These are phyloP conservation scores for Musa beccarii DNA, from an alignment of 176 grass and related monocot species.

Conservation along the genomic window DNA sequence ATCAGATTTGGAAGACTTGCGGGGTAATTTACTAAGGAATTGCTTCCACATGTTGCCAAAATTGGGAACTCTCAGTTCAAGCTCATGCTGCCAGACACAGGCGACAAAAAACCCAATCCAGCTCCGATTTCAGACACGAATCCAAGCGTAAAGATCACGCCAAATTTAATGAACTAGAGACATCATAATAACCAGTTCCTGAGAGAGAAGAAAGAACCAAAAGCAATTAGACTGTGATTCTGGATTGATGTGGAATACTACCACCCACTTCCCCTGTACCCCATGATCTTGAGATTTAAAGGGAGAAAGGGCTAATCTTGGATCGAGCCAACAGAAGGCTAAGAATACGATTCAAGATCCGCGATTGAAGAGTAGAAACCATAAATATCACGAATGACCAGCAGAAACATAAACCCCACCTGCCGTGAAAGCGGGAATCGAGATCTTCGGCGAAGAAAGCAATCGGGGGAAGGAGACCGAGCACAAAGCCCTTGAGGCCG, in stretches of 20 bases:
- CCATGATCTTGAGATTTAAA: too few species aligned
- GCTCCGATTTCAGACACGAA: conserved; percentile 1
- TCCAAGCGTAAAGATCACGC: background rate
- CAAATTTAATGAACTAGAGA: too few species aligned
- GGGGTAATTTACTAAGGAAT: conserved; percentile 82
- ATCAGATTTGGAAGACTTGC: conserved; percentile 53
- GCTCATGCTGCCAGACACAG: background rate
- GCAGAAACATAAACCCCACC: conserved; percentile 1
- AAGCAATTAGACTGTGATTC: background rate
- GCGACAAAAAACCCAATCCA: conserved; percentile 8
- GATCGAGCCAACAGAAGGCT: background rate
- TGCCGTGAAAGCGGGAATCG: background rate
- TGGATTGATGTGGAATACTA: background rate
- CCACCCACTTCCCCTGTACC: too few species aligned
- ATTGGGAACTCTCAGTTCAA: background rate
- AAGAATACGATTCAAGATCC: background rate
- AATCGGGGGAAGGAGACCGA: background rate
- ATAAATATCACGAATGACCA: background rate
- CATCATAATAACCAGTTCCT: background rate
- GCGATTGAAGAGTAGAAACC: background rate
- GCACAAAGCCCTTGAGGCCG: background rate
- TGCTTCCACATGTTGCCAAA: conserved; percentile 71
- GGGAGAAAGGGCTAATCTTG: too few species aligned
- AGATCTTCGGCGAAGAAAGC: background rate
- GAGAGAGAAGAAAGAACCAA: background rate